Evolutionary conservation across 257 asterid genomes (phyloP).

Genomic region (Solanum dulcamara): DNA sequence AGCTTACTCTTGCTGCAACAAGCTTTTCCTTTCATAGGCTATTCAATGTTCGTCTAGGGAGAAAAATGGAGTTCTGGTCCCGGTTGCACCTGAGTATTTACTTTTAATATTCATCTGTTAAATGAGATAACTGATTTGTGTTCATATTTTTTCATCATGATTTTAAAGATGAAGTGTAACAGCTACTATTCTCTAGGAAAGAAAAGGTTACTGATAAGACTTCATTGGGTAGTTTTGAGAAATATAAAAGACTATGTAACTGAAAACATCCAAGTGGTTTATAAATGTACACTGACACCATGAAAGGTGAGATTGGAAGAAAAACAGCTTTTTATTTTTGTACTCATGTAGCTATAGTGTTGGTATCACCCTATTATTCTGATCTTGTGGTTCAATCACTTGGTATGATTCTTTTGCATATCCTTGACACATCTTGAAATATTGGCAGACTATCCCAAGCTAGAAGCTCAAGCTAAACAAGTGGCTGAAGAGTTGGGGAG

Average conservation of each 20-base stretch:
- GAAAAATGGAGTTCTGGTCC: background rate
- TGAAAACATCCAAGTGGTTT: background rate
- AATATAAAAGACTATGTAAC: background rate
- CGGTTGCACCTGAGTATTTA: background rate
- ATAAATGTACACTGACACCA: background rate
- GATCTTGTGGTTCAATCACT: background rate
- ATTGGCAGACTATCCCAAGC: conserved; percentile 71
- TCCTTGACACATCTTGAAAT: background rate
- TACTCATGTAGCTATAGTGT: background rate
- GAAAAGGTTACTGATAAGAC: background rate
- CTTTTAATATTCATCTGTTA: background rate
- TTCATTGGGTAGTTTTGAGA: background rate
- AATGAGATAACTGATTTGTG: background rate
- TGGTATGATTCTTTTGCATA: background rate
- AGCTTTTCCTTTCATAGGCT: background rate
- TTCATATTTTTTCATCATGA: background rate
- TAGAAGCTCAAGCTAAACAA: conserved; percentile 69
- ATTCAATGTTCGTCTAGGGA: background rate
- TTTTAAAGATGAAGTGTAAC: background rate
- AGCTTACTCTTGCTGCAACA: background rate
- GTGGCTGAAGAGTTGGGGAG: conserved; percentile 65
- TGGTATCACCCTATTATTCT: background rate
- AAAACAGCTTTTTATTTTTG: background rate
- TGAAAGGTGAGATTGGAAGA: background rate
- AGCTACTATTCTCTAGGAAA: background rate